Conservation (phyloP, 495 filamentous ascomycete species). For the Aspergillus taichungensis region DNA sequence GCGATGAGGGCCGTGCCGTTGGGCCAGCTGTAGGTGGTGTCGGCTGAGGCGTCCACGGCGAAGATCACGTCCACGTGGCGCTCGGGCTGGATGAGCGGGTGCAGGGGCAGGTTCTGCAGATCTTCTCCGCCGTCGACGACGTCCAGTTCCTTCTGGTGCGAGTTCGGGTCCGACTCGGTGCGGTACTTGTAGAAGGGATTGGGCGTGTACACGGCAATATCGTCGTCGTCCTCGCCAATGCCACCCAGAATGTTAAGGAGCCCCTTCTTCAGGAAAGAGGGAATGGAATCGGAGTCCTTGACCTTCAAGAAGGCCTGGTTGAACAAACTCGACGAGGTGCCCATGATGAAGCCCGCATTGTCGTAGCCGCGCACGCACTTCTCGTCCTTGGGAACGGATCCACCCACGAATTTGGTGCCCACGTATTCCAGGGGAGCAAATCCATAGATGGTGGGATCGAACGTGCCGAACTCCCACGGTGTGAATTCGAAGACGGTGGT, state of each 20-base stretch:
- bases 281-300: conserved; percentile 38
- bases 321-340: conserved; percentile 86
- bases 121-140: conserved; percentile 87
- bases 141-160: conserved; percentile 48
- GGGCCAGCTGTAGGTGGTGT: conserved; percentile 69
- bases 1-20: conserved; percentile 79
- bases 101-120: conserved; percentile 76
- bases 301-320: conserved; percentile 64
- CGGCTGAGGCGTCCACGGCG: conserved; percentile 78
- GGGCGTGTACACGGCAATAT: conserved; percentile 73
- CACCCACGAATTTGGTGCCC: conserved; percentile 69
- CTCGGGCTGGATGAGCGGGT: conserved; percentile 72
- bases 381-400: conserved; percentile 47
- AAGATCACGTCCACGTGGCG: conserved; percentile 86
- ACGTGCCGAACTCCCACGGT: conserved; percentile 79
- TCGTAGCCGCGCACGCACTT: conserved; percentile 75
- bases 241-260: conserved; percentile 43
- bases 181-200: conserved; percentile 81
- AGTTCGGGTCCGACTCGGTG: conserved; percentile 50
- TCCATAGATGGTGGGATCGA: conserved; percentile 70
- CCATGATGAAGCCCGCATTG: conserved; percentile 78
- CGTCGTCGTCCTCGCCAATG: conserved; percentile 51
- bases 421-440: conserved; percentile 69
- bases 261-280: conserved; percentile 42
- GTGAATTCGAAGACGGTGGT: conserved; percentile 82